These are phyloP conservation scores for Fomitiporia mediterranea DNA, from an alignment of 1,284 basidiomycete species.

Conservation along the genomic window DNA sequence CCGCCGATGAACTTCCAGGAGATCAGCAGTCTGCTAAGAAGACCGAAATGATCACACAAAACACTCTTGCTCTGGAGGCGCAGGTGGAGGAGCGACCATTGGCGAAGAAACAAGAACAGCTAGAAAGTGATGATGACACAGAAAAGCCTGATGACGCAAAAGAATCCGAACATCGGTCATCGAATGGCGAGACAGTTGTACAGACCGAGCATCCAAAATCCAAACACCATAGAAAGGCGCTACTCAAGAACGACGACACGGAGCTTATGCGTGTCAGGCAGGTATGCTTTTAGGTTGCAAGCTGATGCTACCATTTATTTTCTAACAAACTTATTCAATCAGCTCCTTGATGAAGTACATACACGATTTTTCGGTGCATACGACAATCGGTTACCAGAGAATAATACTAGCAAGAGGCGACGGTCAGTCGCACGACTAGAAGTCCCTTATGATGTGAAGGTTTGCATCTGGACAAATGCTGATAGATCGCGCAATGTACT, in stretches of 20 bases:
- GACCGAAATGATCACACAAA: conserved; percentile 55
- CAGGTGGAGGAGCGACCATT: conserved; percentile 84
- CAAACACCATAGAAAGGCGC: conserved; percentile 48
- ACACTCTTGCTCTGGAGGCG: conserved; percentile 72
- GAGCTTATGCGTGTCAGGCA: conserved; percentile 76
- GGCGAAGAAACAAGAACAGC: conserved; percentile 80
- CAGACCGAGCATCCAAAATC: conserved; percentile 13
- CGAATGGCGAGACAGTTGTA: conserved; percentile 4
- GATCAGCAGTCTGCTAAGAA: conserved; percentile 43
- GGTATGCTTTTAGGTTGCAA: conserved; percentile 36
- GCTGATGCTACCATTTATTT: conserved; percentile 5
- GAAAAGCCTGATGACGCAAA: conserved; percentile 17
- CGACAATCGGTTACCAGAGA: conserved; percentile 40
- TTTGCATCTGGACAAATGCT: conserved; percentile 41
- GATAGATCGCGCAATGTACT: background rate
- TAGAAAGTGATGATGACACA: conserved; percentile 32
- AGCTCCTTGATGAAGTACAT: conserved; percentile 81
- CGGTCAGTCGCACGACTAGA: conserved; percentile 29
- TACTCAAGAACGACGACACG: conserved; percentile 85
- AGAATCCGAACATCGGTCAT: conserved; percentile 15
- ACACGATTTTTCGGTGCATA: conserved; percentile 68
- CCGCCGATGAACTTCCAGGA: conserved; percentile 21
- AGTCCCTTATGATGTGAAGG: conserved; percentile 25
- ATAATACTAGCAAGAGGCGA: conserved; percentile 31
- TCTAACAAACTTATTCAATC: conserved; percentile 21